Percentiles rank a stretch among this genome's conserved stretches.
Evolutionary conservation across 148 eudicot species (phyloP).

Genomic region (Diospyros kaki): DNA sequence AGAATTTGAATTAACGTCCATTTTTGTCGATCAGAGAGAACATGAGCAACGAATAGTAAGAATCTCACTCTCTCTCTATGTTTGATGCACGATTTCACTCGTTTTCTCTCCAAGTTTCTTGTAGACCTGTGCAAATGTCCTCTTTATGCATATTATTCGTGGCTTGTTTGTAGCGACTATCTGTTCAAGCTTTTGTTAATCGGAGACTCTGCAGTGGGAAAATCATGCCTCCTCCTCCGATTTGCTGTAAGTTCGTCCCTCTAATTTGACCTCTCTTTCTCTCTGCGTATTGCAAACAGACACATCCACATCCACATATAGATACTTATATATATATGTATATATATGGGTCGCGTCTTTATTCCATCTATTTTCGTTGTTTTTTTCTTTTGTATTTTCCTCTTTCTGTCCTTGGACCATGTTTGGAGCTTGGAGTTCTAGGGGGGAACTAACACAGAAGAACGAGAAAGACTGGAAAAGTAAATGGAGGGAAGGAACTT

Average conservation of each 20-base stretch:
- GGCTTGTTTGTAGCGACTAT: conserved; percentile 45
- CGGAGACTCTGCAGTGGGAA: conserved; percentile 85
- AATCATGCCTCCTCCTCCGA: conserved; percentile 79
- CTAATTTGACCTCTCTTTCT: not conserved
- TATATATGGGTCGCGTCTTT: not conserved
- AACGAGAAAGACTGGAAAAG: no score
- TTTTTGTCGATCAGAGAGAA: conserved; percentile 7
- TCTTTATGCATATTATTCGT: not conserved
- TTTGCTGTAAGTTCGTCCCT: conserved; percentile 52
- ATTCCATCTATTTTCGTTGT: no score
- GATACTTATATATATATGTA: not conserved
- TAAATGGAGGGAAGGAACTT: no score
- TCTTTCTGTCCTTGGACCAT: no score
- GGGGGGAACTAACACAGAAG: no score
- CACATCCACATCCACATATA: not conserved
- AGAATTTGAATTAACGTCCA: not conserved
- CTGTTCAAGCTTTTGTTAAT: conserved; percentile 71
- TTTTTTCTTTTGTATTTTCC: no score
- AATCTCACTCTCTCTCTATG: conserved; percentile 7
- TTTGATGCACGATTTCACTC: not conserved
- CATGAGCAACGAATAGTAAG: conserved; percentile 52
- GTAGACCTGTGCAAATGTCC: not conserved
- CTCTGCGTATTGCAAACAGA: not conserved
- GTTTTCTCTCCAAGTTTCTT: not conserved
- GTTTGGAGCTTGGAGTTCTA: no score